These are phyloP conservation scores for Blumeriella jaapii DNA, from an alignment of 2,329 filamentous ascomycete species.

Conservation along the genomic window DNA sequence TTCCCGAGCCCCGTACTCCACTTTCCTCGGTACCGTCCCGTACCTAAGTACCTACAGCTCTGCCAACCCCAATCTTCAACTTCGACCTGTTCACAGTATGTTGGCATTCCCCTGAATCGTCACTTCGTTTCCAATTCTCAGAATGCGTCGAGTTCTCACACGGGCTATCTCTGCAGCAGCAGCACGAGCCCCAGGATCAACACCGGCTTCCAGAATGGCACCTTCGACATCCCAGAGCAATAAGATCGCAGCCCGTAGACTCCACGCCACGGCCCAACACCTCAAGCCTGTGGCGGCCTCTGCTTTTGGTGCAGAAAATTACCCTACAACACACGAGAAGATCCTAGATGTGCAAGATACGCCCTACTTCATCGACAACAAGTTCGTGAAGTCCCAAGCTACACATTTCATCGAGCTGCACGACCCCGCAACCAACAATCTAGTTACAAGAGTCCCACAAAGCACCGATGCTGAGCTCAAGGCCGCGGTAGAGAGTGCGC, in stretches of 20 bases:
- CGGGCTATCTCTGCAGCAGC: constrained; percentile 21
- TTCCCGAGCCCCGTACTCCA: too few species aligned
- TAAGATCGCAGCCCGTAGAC: constrained; percentile 35
- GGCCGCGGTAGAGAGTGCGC: constrained; percentile 62
- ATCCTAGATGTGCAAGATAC: constrained; percentile 58
- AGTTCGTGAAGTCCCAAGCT: constrained; percentile 57
- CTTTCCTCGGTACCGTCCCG: too few species aligned
- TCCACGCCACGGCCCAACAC: constrained; percentile 46
- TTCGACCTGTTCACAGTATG: not conserved
- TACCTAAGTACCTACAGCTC: too few species aligned
- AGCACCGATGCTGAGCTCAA: constrained; percentile 67
- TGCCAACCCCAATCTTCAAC: not conserved
- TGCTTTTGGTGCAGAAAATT: constrained; percentile 45
- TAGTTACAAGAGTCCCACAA: constrained; percentile 73
- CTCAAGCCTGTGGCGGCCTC: constrained; percentile 42
- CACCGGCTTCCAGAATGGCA: constrained; percentile 20
- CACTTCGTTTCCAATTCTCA: constrained; percentile 5
- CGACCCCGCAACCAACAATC: constrained; percentile 77
- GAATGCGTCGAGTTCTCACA: constrained; percentile 25
- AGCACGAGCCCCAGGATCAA: constrained; percentile 18
- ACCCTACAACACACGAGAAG: constrained; percentile 61
- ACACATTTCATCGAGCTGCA: constrained; percentile 67
- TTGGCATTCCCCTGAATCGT: constrained; percentile 3
- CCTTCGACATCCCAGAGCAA: constrained; percentile 17
- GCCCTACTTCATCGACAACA: constrained; percentile 72